phyloP scores from a whole-genome alignment of 208 protist genomes.

The Baffinella frigidus region DNA sequence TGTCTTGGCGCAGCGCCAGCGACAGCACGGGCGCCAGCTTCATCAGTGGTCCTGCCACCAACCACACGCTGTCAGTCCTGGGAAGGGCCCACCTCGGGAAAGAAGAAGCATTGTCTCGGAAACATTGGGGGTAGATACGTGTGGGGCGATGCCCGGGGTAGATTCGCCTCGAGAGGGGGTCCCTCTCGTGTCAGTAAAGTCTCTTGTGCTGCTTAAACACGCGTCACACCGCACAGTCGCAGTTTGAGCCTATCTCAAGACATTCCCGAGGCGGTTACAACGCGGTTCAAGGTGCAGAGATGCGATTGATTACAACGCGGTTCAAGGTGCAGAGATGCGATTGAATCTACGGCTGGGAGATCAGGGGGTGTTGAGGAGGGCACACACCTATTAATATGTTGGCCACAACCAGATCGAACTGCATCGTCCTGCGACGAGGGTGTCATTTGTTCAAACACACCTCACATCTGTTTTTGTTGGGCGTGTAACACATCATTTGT shows the following conservation, averaged over 20 bases:
- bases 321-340: neutral
- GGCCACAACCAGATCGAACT: constrained; percentile 4
- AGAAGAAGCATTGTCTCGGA: too few species aligned
- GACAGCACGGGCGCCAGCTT: constrained; percentile 19
- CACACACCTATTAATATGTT: too few species aligned
- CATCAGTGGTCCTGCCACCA: constrained; percentile 44
- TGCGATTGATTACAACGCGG: too few species aligned
- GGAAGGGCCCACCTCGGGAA: too few species aligned
- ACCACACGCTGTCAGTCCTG: too few species aligned
- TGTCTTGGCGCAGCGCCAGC: neutral
- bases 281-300: too few species aligned
- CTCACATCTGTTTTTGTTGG: neutral
- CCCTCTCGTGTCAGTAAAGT: neutral
- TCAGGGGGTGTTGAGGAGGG: neutral
- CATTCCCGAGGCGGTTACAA: too few species aligned
- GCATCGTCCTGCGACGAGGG: neutral
- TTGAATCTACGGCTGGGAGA: neutral
- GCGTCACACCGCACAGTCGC: too few species aligned
- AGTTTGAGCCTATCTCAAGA: neutral
- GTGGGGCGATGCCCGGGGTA: neutral
- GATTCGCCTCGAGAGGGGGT: neutral
- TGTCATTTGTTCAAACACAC: neutral
- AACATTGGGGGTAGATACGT: neutral
- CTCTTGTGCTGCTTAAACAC: neutral
- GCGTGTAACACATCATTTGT: too few species aligned